A percentile compares a stretch with the other conserved stretches of the same genome.
These are phyloP conservation scores for Aurantiochytrium sp. DNA, from an alignment of 108 stramenopile genomes.

Conservation along the genomic window DNA sequence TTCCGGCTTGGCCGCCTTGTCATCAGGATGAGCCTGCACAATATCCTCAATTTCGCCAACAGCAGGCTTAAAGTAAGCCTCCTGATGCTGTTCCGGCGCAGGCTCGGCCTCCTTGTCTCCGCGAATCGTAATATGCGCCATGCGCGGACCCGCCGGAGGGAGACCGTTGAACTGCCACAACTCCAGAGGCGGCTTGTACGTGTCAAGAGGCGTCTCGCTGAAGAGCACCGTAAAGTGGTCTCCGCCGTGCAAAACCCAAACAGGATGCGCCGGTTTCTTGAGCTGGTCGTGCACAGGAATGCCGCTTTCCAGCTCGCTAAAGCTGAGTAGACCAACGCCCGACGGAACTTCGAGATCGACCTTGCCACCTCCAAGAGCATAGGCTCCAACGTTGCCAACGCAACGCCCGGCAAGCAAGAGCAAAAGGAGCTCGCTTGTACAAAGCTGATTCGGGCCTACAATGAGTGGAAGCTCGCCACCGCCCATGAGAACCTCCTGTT, in stretches of 20 bases:
- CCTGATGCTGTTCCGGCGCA: background rate
- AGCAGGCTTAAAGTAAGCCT: background rate
- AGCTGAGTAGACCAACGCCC: background rate
- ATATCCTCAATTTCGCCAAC: background rate
- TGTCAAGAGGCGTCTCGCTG: background rate
- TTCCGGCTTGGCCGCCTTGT: background rate
- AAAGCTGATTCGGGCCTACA: background rate
- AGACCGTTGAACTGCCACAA: background rate
- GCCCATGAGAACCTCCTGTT: background rate
- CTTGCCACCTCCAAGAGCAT: background rate
- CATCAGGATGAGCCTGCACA: background rate
- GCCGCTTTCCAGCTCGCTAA: background rate
- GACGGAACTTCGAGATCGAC: background rate
- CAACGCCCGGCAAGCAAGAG: background rate
- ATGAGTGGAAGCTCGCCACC: background rate
- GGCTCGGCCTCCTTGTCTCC: background rate
- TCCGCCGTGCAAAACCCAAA: background rate
- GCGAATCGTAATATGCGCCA: background rate
- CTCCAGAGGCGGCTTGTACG: conserved; percentile 4
- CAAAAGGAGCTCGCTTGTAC: background rate
- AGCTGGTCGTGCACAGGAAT: background rate
- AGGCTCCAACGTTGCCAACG: background rate
- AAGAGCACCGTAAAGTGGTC: conserved; percentile 6
- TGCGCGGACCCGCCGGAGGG: background rate
- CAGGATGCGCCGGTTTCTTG: background rate